A percentile compares a stretch with the other conserved stretches of the same genome.
These are phyloP conservation scores for Pythium monospermum DNA, from an alignment of 352 stramenopile species.

Conservation along the genomic window DNA sequence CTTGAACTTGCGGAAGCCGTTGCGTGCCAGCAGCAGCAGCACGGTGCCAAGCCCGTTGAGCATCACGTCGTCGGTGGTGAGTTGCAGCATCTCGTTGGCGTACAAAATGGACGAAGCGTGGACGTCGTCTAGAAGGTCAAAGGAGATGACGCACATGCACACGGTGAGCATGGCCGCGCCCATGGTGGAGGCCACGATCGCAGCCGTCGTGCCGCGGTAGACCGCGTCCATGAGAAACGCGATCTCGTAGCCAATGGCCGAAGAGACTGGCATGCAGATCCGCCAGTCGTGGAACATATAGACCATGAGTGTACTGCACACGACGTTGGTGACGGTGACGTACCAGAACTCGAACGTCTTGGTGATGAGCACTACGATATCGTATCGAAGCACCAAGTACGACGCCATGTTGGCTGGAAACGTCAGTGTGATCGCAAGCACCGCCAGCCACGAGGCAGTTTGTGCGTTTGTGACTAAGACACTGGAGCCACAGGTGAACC, in stretches of 20 bases:
- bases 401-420: background rate
- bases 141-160: background rate
- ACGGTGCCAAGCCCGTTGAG: conserved; percentile 1
- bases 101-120: background rate
- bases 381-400: background rate
- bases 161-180: background rate
- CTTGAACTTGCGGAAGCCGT: conserved; percentile 3
- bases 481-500: background rate
- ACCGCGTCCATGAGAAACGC: conserved; percentile 1
- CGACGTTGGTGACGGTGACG: background rate
- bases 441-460: background rate
- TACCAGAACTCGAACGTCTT: conserved; percentile 10
- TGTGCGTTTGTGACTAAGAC: background rate
- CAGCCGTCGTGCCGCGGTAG: background rate
- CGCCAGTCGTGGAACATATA: background rate
- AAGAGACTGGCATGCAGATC: background rate
- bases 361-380: conserved; percentile 4
- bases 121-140: background rate
- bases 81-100: background rate
- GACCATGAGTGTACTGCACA: background rate
- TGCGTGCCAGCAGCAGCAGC: background rate
- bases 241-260: background rate
- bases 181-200: background rate
- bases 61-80: background rate
- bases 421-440: background rate